These are phyloP conservation scores for Cladosporium austrohemisphaericum DNA, from an alignment of 2,329 filamentous ascomycete genomes.

Conservation along the genomic window DNA sequence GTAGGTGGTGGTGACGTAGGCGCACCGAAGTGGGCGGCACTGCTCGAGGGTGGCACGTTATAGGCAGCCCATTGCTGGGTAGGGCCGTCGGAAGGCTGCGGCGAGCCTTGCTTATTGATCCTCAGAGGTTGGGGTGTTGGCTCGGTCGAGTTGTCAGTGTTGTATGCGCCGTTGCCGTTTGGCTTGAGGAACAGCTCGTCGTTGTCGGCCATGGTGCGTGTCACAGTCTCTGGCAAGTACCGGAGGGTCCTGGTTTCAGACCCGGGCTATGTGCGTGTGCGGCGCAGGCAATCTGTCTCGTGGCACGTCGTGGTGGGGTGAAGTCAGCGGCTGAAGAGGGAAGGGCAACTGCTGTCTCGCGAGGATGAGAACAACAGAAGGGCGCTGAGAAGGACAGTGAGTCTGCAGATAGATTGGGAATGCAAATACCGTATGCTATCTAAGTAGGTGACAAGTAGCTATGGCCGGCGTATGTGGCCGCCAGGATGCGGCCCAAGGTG, in stretches of 20 bases:
- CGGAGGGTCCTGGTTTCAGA: background rate
- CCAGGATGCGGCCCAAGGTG: slow-evolving; percentile 7
- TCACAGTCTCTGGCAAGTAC: background rate
- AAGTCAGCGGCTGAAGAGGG: background rate
- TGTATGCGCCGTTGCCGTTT: slow-evolving; percentile 13
- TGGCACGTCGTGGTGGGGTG: slow-evolving; percentile 1
- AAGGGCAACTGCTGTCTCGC: no score
- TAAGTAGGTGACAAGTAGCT: background rate
- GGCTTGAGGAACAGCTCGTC: slow-evolving; percentile 22
- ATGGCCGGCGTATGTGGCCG: background rate
- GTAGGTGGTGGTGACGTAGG: slow-evolving; percentile 31
- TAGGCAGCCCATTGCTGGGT: slow-evolving; percentile 34
- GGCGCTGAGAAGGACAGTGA: no score
- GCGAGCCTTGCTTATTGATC: slow-evolving; percentile 27
- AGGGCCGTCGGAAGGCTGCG: slow-evolving; percentile 22
- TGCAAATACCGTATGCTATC: background rate
- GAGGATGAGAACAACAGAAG: no score
- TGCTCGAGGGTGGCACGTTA: slow-evolving; percentile 28
- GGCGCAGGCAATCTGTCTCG: slow-evolving; percentile 3
- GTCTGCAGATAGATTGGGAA: background rate
- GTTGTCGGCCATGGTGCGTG: slow-evolving; percentile 13
- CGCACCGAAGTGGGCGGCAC: slow-evolving; percentile 27
- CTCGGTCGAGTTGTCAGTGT: slow-evolving; percentile 6
- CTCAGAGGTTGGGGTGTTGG: slow-evolving; percentile 30
- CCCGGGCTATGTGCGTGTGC: slow-evolving; percentile 8